These are phyloP conservation scores for Exophiala dermatitidis DNA, from an alignment of 2,329 filamentous ascomycete species.

Conservation along the genomic window DNA sequence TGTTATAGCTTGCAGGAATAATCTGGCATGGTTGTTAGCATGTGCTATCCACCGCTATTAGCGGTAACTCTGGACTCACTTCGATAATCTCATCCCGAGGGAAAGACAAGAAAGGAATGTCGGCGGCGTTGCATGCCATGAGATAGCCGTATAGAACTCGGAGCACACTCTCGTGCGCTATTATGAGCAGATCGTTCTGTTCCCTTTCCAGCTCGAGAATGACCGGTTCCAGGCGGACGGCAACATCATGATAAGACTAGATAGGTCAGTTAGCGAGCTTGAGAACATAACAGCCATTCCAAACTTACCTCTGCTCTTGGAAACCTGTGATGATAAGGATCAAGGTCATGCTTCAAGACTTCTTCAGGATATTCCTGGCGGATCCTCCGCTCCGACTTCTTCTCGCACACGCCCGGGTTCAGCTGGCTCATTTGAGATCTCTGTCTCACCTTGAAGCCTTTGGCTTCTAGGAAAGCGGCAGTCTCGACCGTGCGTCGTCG, in stretches of 20 bases:
- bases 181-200: conserved; percentile 95
- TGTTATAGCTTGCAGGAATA: conserved; percentile 94
- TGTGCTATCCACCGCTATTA: background rate
- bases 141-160: conserved; percentile 94
- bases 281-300: background rate
- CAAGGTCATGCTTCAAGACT: conserved; percentile 81
- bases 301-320: conserved; percentile 73
- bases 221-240: conserved; percentile 94
- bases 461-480: conserved; percentile 67
- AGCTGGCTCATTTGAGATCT: conserved; percentile 95
- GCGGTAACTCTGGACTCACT: conserved; percentile 36
- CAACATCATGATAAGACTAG: conserved; percentile 94
- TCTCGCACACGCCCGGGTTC: conserved; percentile 93
- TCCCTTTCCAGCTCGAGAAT: conserved; percentile 96
- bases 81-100: conserved; percentile 97
- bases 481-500: conserved; percentile 86
- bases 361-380: conserved; percentile 80
- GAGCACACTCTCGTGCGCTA: conserved; percentile 95
- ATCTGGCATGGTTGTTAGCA: conserved; percentile 47
- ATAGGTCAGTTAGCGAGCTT: conserved; percentile 8
- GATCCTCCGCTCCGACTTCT: conserved; percentile 77
- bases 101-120: conserved; percentile 88
- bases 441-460: conserved; percentile 80
- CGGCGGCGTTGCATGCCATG: conserved; percentile 94
- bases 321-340: conserved; percentile 95